phyloP scores from a whole-genome alignment of 148 eudicot genomes.

The Pouteria glomerata region DNA sequence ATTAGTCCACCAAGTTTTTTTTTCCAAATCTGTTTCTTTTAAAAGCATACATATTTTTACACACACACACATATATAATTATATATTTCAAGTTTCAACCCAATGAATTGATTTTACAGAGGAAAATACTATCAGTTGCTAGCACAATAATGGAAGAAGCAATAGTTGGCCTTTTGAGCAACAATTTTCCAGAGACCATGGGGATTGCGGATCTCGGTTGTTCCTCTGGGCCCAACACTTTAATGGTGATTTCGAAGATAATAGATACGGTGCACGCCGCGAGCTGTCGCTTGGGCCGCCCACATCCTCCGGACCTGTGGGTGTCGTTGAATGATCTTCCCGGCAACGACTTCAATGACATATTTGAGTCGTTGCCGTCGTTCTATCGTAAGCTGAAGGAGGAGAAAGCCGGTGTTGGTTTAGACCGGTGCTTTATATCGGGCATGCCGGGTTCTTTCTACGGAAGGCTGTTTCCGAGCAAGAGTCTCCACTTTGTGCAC shows the following conservation, averaged over 20 bases:
- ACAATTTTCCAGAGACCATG: slow-evolving; percentile 21
- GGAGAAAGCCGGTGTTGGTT: slow-evolving; percentile 24
- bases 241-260: slow-evolving; percentile 25
- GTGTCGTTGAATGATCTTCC: slow-evolving; percentile 63
- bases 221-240: slow-evolving; percentile 56
- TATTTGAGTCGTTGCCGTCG: slow-evolving; percentile 32
- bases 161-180: slow-evolving; percentile 20
- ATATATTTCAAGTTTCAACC: neutral
- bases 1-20: neutral
- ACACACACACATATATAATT: neutral
- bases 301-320: slow-evolving; percentile 35
- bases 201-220: slow-evolving; percentile 72
- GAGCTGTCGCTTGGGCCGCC: slow-evolving; percentile 1
- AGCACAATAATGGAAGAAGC: slow-evolving; percentile 42
- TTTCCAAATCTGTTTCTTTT: neutral
- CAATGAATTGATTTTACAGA: slow-evolving; percentile 18
- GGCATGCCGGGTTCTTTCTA: slow-evolving; percentile 59
- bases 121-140: slow-evolving; percentile 37
- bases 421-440: slow-evolving; percentile 35
- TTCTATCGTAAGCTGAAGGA: slow-evolving; percentile 21
- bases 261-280: slow-evolving; percentile 16
- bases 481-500: slow-evolving; percentile 57
- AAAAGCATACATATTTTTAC: neutral
- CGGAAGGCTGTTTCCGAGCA: slow-evolving; percentile 49
- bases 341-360: slow-evolving; percentile 57